These are phyloP conservation scores for Closterium sp. DNA, from an alignment of 139 green algal genomes.

Conservation along the genomic window DNA sequence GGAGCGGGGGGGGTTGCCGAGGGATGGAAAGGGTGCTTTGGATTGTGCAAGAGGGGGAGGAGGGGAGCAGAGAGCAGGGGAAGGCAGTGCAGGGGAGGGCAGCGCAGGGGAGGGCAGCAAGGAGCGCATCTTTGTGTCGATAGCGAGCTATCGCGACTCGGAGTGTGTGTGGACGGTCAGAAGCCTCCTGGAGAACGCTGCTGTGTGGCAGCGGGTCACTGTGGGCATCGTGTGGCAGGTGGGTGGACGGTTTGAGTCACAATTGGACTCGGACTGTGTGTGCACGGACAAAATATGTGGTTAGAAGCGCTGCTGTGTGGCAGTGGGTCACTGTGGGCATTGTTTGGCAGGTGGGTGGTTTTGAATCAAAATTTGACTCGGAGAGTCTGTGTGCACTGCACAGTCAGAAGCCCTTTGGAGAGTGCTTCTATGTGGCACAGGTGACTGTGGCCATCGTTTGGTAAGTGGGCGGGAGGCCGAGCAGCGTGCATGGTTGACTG, in stretches of 20 bases:
- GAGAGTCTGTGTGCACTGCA: conserved; percentile 75
- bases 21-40: not conserved
- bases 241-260: no score
- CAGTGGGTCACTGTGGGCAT: conserved; percentile 63
- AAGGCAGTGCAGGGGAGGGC: no score
- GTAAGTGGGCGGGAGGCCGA: conserved; percentile 54
- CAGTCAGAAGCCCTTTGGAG: conserved; percentile 60
- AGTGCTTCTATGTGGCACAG: conserved; percentile 57
- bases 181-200: conserved; percentile 62
- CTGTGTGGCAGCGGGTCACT: conserved; percentile 56
- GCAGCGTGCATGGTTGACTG: no score
- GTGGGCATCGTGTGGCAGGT: conserved; percentile 75
- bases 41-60: not conserved
- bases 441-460: conserved; percentile 69
- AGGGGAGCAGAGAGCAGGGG: not conserved
- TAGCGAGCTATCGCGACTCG: conserved; percentile 70
- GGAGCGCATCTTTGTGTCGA: conserved; percentile 72
- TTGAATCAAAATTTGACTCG: no score
- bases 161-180: conserved; percentile 70
- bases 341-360: conserved; percentile 76
- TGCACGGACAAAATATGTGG: no score
- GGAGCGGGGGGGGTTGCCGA: not conserved
- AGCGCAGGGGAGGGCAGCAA: not conserved
- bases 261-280: no score
- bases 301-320: conserved; percentile 56